These are phyloP conservation scores for Coemansia sp. DNA, from an alignment of 192 early-diverging fungal species.

Conservation along the genomic window DNA sequence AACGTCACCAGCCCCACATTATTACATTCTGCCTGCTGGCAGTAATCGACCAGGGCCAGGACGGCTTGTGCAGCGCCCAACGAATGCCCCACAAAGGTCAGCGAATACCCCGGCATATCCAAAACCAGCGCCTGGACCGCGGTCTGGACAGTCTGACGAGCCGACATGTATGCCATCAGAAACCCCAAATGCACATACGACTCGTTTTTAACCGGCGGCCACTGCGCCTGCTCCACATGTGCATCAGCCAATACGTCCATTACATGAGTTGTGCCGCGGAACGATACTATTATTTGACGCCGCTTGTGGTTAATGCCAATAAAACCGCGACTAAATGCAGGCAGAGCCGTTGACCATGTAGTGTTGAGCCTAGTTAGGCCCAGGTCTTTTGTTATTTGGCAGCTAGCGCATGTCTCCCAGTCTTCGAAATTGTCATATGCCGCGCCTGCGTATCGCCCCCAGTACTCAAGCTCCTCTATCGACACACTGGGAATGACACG, in stretches of 20 bases:
- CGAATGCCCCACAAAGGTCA: conserved; percentile 48
- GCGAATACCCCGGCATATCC: conserved; percentile 7
- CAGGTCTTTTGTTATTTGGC: conserved; percentile 21
- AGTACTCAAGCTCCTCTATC: conserved; percentile 13
- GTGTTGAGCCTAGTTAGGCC: conserved; percentile 6
- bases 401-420: conserved; percentile 17
- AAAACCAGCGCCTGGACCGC: conserved; percentile 4
- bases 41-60: conserved; percentile 30
- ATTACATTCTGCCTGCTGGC: not conserved
- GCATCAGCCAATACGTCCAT: conserved; percentile 37
- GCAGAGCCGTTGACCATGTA: conserved; percentile 34
- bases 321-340: conserved; percentile 40
- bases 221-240: conserved; percentile 20
- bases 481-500: not conserved
- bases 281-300: conserved; percentile 19
- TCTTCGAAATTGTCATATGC: conserved; percentile 46
- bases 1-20: conserved; percentile 24
- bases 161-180: conserved; percentile 35
- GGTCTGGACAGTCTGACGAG: not conserved
- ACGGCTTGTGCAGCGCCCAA: conserved; percentile 45
- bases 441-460: conserved; percentile 31
- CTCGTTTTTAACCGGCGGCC: conserved; percentile 10
- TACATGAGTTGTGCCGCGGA: conserved; percentile 44
- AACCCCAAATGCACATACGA: conserved; percentile 43
- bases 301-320: conserved; percentile 24